Conservation (phyloP, 495 filamentous ascomycete genomes). For the Trichocladium antarcticum region DNA sequence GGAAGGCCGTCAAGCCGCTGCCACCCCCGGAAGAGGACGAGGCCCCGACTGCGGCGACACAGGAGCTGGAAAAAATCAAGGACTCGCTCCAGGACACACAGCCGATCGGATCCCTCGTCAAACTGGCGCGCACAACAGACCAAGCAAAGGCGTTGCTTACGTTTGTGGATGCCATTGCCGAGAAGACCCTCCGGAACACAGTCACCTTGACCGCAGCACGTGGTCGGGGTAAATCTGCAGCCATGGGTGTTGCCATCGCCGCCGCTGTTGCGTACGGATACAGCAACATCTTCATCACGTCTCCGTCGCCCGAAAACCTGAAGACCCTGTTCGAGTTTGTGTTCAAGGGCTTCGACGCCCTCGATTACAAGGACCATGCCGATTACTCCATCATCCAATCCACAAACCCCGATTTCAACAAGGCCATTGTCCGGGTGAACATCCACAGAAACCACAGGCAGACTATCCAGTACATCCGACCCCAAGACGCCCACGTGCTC, state of each 20-base stretch:
- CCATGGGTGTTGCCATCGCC: constrained; percentile 85
- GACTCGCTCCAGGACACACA: constrained; percentile 75
- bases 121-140: constrained; percentile 79
- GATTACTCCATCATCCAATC: constrained; percentile 99
- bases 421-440: constrained; percentile 95
- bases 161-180: constrained; percentile 91
- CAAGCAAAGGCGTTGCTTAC: constrained; percentile 91
- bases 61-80: constrained; percentile 78
- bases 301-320: constrained; percentile 93
- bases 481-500: constrained; percentile 86
- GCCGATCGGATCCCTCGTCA: constrained; percentile 72
- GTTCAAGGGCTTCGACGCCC: constrained; percentile 94
- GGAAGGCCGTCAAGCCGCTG: constrained; percentile 77
- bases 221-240: constrained; percentile 95
- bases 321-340: constrained; percentile 98
- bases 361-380: constrained; percentile 83
- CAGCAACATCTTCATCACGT: constrained; percentile 99
- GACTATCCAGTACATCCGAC: constrained; percentile 96
- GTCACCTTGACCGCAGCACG: constrained; percentile 88
- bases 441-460: constrained; percentile 91
- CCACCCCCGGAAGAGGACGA: constrained; percentile 62
- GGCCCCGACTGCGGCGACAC: constrained; percentile 50
- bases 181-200: constrained; percentile 89
- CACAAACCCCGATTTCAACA: constrained; percentile 97
- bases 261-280: constrained; percentile 93